A percentile compares a stretch with the other conserved stretches of the same genome.
These are phyloP conservation scores for Lasiosphaeria hispida DNA, from an alignment of 495 filamentous ascomycete species.

Conservation along the genomic window DNA sequence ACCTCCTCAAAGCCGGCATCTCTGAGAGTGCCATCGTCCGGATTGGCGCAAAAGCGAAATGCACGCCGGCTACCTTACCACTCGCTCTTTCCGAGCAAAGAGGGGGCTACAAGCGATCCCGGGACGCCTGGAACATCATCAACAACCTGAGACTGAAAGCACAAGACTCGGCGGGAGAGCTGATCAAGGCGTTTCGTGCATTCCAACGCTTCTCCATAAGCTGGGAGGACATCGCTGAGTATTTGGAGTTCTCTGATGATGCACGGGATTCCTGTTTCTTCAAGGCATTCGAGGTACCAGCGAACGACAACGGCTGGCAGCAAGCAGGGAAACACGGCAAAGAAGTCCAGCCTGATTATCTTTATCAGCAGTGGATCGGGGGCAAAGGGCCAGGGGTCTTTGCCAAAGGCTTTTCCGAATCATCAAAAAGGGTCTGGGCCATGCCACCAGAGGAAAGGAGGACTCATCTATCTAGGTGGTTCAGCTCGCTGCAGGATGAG, in stretches of 20 bases:
- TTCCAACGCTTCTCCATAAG: conserved; percentile 1
- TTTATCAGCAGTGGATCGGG: conserved; percentile 56
- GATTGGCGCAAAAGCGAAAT: conserved; percentile 59
- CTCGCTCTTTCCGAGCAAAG: conserved; percentile 51
- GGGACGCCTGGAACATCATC: conserved; percentile 40
- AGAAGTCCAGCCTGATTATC: conserved; percentile 46
- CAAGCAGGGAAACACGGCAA: conserved; percentile 43
- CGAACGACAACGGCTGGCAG: conserved; percentile 41
- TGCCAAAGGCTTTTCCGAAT: conserved; percentile 21
- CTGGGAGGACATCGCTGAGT: conserved; percentile 52
- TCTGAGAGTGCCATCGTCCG: conserved; percentile 55
- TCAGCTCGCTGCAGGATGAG: conserved; percentile 48
- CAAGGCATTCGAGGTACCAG: conserved; percentile 54
- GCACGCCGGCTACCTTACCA: conserved; percentile 44
- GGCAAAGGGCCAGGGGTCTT: conserved; percentile 51
- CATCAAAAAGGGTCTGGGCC: conserved; percentile 50
- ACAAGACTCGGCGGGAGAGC: conserved; percentile 8
- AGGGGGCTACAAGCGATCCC: conserved; percentile 23
- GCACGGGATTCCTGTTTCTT: conserved; percentile 46
- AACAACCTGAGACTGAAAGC: conserved; percentile 35
- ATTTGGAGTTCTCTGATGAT: conserved; percentile 59
- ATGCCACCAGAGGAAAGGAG: conserved; percentile 42
- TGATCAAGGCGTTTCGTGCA: conserved; percentile 15
- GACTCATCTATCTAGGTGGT: conserved; percentile 47
- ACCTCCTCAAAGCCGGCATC: conserved; percentile 65